These are phyloP conservation scores for Lenzites betulinus DNA, from an alignment of 768 basidiomycete species.

Conservation along the genomic window DNA sequence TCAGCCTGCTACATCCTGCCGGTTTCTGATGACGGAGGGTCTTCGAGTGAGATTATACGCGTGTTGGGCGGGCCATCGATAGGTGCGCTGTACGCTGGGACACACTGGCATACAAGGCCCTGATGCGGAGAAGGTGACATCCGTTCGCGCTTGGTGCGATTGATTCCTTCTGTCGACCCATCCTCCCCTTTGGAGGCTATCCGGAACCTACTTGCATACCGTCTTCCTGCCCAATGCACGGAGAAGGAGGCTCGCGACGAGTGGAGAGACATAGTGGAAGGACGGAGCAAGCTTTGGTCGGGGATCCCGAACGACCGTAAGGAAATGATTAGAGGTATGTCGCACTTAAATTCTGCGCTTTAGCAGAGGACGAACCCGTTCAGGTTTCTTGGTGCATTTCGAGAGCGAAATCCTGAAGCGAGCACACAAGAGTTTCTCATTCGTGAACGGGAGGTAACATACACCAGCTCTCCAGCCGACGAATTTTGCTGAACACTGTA, in stretches of 20 bases:
- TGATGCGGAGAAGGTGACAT: slow-evolving; percentile 64
- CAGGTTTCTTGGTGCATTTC: slow-evolving; percentile 92
- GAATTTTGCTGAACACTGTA: background rate
- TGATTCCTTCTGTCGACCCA: slow-evolving; percentile 69
- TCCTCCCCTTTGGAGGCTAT: slow-evolving; percentile 73
- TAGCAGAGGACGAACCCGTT: background rate
- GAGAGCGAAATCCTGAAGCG: slow-evolving; percentile 85
- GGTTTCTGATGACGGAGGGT: slow-evolving; percentile 95
- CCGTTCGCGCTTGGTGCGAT: slow-evolving; percentile 82
- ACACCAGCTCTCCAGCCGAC: slow-evolving; percentile 16
- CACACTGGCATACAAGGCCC: background rate
- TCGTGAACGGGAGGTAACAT: slow-evolving; percentile 80
- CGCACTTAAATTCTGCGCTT: background rate
- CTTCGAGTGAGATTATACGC: slow-evolving; percentile 91
- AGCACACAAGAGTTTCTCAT: slow-evolving; percentile 94
- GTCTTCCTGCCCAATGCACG: slow-evolving; percentile 66
- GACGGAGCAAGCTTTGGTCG: slow-evolving; percentile 74
- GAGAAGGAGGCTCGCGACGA: slow-evolving; percentile 82
- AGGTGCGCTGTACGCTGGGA: slow-evolving; percentile 43
- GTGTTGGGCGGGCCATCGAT: slow-evolving; percentile 87
- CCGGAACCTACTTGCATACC: slow-evolving; percentile 73
- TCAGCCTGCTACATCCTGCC: slow-evolving; percentile 81
- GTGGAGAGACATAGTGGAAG: slow-evolving; percentile 93
- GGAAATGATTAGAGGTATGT: slow-evolving; percentile 83
- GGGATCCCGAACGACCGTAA: slow-evolving; percentile 89